phyloP scores from a whole-genome alignment of 306 rosid genomes.

The Luffa aegyptiaca region DNA sequence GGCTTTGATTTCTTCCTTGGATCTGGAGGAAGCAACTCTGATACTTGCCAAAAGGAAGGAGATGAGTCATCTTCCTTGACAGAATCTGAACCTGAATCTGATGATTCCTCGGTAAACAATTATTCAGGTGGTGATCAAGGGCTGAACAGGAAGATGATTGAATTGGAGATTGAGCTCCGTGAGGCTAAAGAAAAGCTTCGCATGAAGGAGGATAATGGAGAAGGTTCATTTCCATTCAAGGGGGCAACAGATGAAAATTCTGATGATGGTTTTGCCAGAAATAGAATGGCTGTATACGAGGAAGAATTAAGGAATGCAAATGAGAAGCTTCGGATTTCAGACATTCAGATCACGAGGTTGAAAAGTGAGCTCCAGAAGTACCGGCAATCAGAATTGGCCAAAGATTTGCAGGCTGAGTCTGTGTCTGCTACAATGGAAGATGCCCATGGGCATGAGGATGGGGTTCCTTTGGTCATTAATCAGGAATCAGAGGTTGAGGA shows the following conservation, averaged over 20 bases:
- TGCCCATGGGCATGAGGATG: slow-evolving; percentile 11
- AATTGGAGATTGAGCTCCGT: slow-evolving; percentile 78
- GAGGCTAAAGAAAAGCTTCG: slow-evolving; percentile 62
- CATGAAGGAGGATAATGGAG: slow-evolving; percentile 45
- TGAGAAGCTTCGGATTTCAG: slow-evolving; percentile 41
- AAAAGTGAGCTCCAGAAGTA: slow-evolving; percentile 38
- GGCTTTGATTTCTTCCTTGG: slow-evolving; percentile 97
- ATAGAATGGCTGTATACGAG: slow-evolving; percentile 30
- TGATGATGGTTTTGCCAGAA: slow-evolving; percentile 29
- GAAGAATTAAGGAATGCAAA: slow-evolving; percentile 47
- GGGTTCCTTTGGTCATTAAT: slow-evolving; percentile 8
- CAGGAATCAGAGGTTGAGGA: slow-evolving; percentile 19
- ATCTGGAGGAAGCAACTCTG: slow-evolving; percentile 48
- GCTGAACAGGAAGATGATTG: slow-evolving; percentile 48
- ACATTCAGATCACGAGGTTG: slow-evolving; percentile 37
- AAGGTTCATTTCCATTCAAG: slow-evolving; percentile 29
- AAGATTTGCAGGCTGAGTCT: slow-evolving; percentile 10
- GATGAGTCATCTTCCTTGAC: slow-evolving; percentile 74
- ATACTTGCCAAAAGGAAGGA: slow-evolving; percentile 59
- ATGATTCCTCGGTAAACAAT: slow-evolving; percentile 83
- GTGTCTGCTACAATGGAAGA: slow-evolving; percentile 19
- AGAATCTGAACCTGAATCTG: slow-evolving; percentile 84
- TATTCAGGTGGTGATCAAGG: slow-evolving; percentile 46
- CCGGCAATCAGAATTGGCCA: slow-evolving; percentile 14
- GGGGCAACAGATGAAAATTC: slow-evolving; percentile 28